phyloP scores from a whole-genome alignment of 805 yeast species.

The Sugiyamaella qingdaonensis region DNA sequence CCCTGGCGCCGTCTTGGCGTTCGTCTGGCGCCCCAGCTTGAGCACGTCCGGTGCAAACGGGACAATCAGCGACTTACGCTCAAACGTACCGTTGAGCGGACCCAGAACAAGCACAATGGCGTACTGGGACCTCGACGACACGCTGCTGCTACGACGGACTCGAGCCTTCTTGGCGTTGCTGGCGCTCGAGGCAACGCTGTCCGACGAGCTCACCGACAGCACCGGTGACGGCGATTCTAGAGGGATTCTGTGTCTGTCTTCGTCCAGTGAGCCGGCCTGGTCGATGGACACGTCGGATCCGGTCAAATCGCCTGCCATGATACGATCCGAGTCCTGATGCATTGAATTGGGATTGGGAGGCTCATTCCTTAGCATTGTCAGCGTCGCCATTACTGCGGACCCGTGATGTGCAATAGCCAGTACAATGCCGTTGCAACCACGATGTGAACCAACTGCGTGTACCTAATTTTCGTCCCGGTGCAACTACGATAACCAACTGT shows the following conservation, averaged over 20 bases:
- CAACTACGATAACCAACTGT: too few species aligned
- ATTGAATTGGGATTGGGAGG: constrained; percentile 3
- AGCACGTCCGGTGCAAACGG: constrained; percentile 80
- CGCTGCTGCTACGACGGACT: neutral
- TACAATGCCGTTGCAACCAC: neutral
- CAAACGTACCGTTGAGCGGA: constrained; percentile 79
- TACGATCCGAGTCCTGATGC: neutral
- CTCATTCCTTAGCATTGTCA: constrained; percentile 14
- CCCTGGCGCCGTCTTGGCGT: constrained; percentile 47
- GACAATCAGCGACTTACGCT: constrained; percentile 68
- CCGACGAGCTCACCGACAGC: neutral
- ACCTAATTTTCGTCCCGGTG: neutral
- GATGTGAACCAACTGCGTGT: neutral
- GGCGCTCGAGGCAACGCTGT: neutral
- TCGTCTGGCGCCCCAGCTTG: constrained; percentile 83
- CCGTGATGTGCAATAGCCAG: neutral
- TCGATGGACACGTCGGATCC: neutral
- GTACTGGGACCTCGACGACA: constrained; percentile 31
- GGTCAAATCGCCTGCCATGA: neutral
- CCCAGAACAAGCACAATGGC: constrained; percentile 56
- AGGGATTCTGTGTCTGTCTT: neutral
- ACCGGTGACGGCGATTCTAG: neutral
- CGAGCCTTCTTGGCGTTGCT: neutral
- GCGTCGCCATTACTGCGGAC: constrained; percentile 12
- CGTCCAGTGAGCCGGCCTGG: neutral